Evolutionary conservation across 495 filamentous ascomycete species (phyloP).

Genomic region (Recurvomyces mirabilis): DNA sequence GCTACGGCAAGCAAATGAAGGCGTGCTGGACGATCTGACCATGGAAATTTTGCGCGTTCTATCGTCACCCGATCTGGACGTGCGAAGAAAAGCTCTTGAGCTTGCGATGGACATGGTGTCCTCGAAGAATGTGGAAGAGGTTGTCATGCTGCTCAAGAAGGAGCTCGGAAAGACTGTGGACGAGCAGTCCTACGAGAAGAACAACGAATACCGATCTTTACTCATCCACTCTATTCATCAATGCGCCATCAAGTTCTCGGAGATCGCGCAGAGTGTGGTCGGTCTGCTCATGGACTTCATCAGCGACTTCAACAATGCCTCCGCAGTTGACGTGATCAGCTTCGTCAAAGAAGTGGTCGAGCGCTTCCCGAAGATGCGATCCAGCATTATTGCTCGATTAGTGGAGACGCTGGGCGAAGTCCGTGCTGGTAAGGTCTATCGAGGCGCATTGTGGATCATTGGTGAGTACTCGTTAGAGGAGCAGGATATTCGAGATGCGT

Average conservation of each 20-base stretch:
- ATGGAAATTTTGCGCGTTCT: conserved; percentile 98
- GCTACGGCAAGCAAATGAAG: conserved; percentile 80
- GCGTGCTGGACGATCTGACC: conserved; percentile 86
- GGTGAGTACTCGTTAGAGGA: conserved; percentile 94
- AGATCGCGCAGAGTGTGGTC: conserved; percentile 93
- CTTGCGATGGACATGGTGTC: conserved; percentile 97
- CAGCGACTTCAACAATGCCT: conserved; percentile 92
- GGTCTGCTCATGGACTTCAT: conserved; percentile 99
- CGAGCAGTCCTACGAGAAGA: conserved; percentile 95
- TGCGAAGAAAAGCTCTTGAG: conserved; percentile 79
- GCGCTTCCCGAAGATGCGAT: conserved; percentile 84
- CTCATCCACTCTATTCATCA: conserved; percentile 95
- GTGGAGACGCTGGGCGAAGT: conserved; percentile 90
- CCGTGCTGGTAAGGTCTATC: conserved; percentile 92
- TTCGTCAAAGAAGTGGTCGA: conserved; percentile 99
- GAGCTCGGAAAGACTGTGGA: conserved; percentile 96
- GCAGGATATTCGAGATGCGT: conserved; percentile 88
- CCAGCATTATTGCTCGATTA: conserved; percentile 74
- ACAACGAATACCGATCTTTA: conserved; percentile 89
- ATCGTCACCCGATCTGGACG: conserved; percentile 90
- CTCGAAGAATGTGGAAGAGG: conserved; percentile 97
- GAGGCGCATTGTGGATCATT: conserved; percentile 93
- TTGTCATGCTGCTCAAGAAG: conserved; percentile 91
- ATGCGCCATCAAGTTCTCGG: conserved; percentile 97
- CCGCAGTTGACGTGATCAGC: conserved; percentile 92